Evolutionary conservation across 78 protist species (phyloP).

Genomic region (Speleostelium caveatum): DNA sequence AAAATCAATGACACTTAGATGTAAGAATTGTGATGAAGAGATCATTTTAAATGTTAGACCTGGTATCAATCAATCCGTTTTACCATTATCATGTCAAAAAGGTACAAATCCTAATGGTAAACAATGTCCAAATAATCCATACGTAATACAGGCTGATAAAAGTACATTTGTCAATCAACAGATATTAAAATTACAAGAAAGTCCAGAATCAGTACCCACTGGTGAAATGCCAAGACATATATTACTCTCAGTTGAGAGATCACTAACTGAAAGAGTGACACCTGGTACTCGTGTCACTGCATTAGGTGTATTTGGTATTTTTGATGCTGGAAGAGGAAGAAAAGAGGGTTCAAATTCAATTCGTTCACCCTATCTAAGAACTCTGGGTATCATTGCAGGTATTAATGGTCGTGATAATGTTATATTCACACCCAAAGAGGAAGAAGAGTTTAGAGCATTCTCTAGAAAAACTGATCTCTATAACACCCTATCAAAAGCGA

Average conservation of each 20-base stretch:
- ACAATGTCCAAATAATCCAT: slow-evolving; percentile 93
- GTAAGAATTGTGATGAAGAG: slow-evolving; percentile 80
- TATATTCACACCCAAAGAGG: slow-evolving; percentile 83
- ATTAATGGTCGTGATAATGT: slow-evolving; percentile 24
- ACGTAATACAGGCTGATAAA: slow-evolving; percentile 82
- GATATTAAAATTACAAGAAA: slow-evolving; percentile 97
- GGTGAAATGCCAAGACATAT: slow-evolving; percentile 99
- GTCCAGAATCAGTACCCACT: slow-evolving; percentile 98
- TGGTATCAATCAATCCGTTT: slow-evolving; percentile 83
- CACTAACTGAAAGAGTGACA: slow-evolving; percentile 85
- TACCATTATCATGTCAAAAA: slow-evolving; percentile 90
- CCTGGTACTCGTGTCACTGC: slow-evolving; percentile 96
- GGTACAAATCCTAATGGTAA: slow-evolving; percentile 2
- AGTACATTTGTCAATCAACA: slow-evolving; percentile 92
- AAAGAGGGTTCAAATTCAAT: slow-evolving; percentile 30
- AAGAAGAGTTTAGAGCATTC: slow-evolving; percentile 73
- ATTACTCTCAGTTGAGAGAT: slow-evolving; percentile 87
- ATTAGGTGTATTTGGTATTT: slow-evolving; percentile 90
- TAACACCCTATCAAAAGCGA: slow-evolving; percentile 57
- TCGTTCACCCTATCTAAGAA: slow-evolving; percentile 88
- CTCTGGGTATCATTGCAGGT: slow-evolving; percentile 75
- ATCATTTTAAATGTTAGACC: slow-evolving; percentile 38
- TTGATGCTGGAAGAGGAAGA: slow-evolving; percentile 26
- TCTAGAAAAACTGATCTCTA: slow-evolving; percentile 73
- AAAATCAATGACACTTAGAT: slow-evolving; percentile 49